Base-by-base conservation (phyloP, 1,284 basidiomycete species). In the Stereum hirsutum region DNA sequence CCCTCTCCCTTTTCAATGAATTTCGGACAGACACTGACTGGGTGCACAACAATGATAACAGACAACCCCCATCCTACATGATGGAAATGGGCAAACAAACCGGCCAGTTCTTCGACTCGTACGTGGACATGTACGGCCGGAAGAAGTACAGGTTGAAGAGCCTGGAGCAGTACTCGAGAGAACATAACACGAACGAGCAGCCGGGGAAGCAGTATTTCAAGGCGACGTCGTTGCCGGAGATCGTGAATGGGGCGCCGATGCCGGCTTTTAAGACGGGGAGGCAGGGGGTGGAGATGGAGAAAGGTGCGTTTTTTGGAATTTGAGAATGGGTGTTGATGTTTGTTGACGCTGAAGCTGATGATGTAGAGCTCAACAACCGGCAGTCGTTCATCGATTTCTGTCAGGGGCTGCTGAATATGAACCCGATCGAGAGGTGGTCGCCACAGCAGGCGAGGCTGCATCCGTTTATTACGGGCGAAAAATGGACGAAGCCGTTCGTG, bases 181-280 rank as follows among this genome's bases (percentile, higher is more conserved):
- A 99, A 63, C 93, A 96, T 63, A 89, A 89, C 49, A 87, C 88
- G 7, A 87, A 93, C 53, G 95, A 99, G 61, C 93, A 96, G 60
- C 93, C 94, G 0, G 93, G 91, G 54, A 98, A 99, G 63, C 93
- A 97, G 63, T 99, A 99, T 63, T 99, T 99, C 73, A 92, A 93
- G 61, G 91, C 93, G 20, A 91, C 81, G 14, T 87, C 90, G 17
- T 66, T 99, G 39, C 91, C 89, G 4, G 95, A 99, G 48, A 96
- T 99, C 56, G 88, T 99, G 62, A 92, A 92, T 62, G 89, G 88
- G 45, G 94, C 96, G 44, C 92, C 94, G 17, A 83, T 95, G 73
- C 83, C 90, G 19, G 70, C 72, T 30, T 80, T 79, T 55, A 86
- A 87, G 57, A 70, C 76, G 3, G 61, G 81, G 42, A 75, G 89